Percentiles rank a stretch among this genome's conserved stretches.
These are phyloP conservation scores for Mucuna pruriens DNA, from an alignment of 306 rosid genomes.

Conservation along the genomic window DNA sequence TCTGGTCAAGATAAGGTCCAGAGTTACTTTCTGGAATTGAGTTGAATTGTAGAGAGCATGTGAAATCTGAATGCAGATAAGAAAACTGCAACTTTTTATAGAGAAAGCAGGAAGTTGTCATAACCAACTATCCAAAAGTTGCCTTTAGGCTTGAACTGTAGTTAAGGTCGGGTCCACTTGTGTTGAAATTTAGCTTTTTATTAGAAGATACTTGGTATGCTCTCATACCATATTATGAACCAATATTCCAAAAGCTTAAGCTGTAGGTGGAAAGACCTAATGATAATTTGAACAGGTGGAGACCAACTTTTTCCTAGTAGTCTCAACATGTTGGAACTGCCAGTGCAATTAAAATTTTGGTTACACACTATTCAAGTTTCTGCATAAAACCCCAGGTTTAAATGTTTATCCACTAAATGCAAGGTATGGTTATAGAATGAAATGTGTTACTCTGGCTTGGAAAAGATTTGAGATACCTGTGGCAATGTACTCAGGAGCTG, in stretches of 20 bases:
- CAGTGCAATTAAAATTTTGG: slow-evolving; percentile 13
- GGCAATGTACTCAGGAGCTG: slow-evolving; percentile 93
- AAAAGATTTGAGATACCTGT: slow-evolving; percentile 65
- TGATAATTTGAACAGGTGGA: background rate
- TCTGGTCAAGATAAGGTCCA: slow-evolving; percentile 1
- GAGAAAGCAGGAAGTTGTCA: background rate
- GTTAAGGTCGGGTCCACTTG: background rate
- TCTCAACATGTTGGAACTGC: slow-evolving; percentile 23
- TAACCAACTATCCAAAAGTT: background rate
- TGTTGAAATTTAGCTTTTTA: background rate
- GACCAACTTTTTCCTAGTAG: background rate
- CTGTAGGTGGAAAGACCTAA: background rate
- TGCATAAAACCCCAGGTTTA: background rate
- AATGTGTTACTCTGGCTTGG: background rate
- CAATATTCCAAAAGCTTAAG: background rate
- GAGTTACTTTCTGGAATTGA: background rate
- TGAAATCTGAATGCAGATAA: background rate
- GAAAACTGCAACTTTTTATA: background rate
- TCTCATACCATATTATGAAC: background rate
- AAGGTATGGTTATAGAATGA: slow-evolving; percentile 2
- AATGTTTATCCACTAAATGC: slow-evolving; percentile 3
- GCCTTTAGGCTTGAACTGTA: background rate
- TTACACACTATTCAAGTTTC: slow-evolving; percentile 11
- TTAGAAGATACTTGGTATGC: background rate
- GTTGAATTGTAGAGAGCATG: background rate